A percentile compares a stretch with the other conserved stretches of the same genome.
These are phyloP conservation scores for Aureobasidium sp. DNA, from an alignment of 2,329 filamentous ascomycete genomes.

Conservation along the genomic window DNA sequence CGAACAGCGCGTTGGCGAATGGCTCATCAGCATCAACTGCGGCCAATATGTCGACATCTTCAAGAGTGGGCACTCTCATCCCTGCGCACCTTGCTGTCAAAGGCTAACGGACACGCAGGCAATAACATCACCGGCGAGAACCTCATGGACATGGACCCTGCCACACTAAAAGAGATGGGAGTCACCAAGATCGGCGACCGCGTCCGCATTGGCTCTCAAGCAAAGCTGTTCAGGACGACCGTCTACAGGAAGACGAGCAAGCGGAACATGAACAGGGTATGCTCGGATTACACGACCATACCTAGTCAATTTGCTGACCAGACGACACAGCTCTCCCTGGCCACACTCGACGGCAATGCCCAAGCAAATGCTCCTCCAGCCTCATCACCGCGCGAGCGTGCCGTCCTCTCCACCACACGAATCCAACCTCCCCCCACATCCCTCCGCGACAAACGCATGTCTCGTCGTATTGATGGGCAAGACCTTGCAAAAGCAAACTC, in stretches of 20 bases:
- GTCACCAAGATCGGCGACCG: constrained; percentile 97
- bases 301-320: constrained; percentile 21
- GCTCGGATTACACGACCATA: constrained; percentile 23
- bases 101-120: constrained; percentile 37
- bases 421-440: constrained; percentile 35
- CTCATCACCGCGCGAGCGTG: constrained; percentile 30
- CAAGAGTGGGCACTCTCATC: constrained; percentile 43
- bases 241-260: constrained; percentile 51
- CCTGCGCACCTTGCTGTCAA: background rate
- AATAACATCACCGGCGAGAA: constrained; percentile 99
- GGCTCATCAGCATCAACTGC: constrained; percentile 85
- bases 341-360: constrained; percentile 62
- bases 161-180: constrained; percentile 93
- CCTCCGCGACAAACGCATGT: constrained; percentile 43
- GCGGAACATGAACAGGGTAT: constrained; percentile 67
- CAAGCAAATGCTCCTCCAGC: constrained; percentile 27
- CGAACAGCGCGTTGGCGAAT: constrained; percentile 85
- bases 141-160: constrained; percentile 92
- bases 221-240: constrained; percentile 43
- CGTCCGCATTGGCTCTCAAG: constrained; percentile 63
- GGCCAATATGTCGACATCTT: constrained; percentile 90
- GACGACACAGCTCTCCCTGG: constrained; percentile 66
- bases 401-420: constrained; percentile 37
- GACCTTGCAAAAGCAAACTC: constrained; percentile 52
- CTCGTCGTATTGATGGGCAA: constrained; percentile 37